Conservation (phyloP, 306 rosid genomes). For the Prunus campanulata region DNA sequence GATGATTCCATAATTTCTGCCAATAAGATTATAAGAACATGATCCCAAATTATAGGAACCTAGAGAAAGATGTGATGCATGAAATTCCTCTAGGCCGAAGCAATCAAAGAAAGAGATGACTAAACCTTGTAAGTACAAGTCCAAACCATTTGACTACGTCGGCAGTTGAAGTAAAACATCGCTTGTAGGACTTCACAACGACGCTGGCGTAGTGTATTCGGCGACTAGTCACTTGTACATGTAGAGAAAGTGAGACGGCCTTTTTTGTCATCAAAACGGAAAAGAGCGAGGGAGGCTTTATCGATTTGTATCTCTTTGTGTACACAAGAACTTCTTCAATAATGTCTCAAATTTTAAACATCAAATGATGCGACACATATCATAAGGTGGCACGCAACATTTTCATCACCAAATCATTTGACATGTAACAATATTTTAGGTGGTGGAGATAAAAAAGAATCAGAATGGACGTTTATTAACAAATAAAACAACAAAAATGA, state of each 20-base stretch:
- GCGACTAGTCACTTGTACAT: conserved; percentile 14
- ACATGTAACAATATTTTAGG: no score
- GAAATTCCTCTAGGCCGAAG: conserved; percentile 10
- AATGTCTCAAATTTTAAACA: background rate
- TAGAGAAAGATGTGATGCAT: background rate
- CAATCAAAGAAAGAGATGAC: background rate
- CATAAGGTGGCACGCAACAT: background rate
- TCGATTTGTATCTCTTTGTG: background rate
- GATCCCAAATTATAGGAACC: background rate
- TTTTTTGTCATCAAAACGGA: background rate
- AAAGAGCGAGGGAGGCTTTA: background rate
- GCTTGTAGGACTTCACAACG: conserved; percentile 37
- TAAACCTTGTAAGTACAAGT: background rate
- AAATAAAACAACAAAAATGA: no score
- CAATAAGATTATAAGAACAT: background rate
- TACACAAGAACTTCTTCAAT: background rate
- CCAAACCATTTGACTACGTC: background rate
- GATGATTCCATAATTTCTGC: background rate
- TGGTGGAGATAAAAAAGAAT: no score
- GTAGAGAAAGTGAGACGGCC: background rate
- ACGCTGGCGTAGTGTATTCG: conserved; percentile 27
- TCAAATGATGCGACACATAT: background rate
- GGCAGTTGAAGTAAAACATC: conserved; percentile 4
- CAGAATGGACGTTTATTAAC: no score
- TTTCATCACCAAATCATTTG: no score